Conservation (phyloP, 2,329 filamentous ascomycete species). For the Cytospora schulzeri region DNA sequence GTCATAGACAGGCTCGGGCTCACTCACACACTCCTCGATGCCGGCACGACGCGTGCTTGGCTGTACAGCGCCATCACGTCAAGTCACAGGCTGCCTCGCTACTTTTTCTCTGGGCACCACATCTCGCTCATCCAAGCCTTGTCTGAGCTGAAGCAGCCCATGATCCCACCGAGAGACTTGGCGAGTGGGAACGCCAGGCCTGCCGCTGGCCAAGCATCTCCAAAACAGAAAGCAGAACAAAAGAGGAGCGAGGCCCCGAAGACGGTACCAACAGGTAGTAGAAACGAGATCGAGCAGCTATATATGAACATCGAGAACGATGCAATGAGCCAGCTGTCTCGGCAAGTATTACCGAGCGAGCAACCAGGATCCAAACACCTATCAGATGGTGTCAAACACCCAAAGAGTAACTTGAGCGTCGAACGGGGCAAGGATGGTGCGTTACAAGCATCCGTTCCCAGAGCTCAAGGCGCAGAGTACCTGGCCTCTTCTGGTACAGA, state of each 20-base stretch:
- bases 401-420: background rate
- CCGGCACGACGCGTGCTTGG: background rate
- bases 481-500: background rate
- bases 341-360: background rate
- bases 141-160: background rate
- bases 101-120: background rate
- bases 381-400: background rate
- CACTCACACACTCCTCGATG: background rate
- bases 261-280: background rate
- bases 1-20: constrained; percentile 4
- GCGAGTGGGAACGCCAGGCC: background rate
- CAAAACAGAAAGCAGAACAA: background rate
- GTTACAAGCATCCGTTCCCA: background rate
- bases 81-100: background rate
- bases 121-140: background rate
- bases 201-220: background rate
- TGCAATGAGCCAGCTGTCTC: background rate
- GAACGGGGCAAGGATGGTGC: background rate
- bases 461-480: background rate
- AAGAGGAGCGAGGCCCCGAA: background rate
- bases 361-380: background rate
- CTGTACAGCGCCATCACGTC: background rate
- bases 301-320: background rate
- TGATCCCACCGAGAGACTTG: background rate
- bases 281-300: background rate